Evolutionary conservation across 1,284 basidiomycete genomes (phyloP).

Genomic region (Earliella scabrosa): DNA sequence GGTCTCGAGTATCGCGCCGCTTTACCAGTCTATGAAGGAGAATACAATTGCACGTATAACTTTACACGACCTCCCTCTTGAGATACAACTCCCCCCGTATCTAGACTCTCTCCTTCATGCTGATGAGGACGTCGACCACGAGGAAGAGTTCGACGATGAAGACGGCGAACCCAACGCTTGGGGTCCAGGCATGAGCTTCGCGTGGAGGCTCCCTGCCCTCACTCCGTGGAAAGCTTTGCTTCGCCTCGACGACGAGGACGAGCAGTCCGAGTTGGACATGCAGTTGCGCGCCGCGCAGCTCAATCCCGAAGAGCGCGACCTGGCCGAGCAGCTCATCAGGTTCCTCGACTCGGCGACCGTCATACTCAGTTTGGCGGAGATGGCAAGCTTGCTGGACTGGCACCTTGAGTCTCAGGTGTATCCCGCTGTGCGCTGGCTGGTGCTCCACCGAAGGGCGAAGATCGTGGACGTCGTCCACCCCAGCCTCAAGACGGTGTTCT

Average conservation of each 20-base stretch:
- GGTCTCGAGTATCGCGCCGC: conserved; percentile 70
- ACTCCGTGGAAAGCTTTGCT: conserved; percentile 94
- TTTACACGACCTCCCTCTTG: conserved; percentile 76
- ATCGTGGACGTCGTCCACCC: conserved; percentile 86
- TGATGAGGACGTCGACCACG: conserved; percentile 51
- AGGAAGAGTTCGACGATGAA: conserved; percentile 49
- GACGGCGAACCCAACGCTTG: conserved; percentile 47
- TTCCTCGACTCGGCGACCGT: conserved; percentile 73
- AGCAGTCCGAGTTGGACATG: conserved; percentile 61
- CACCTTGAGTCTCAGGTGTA: conserved; percentile 87
- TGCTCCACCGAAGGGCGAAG: conserved; percentile 89
- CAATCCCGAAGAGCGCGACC: conserved; percentile 62
- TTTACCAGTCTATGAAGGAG: conserved; percentile 78
- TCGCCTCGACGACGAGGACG: conserved; percentile 68
- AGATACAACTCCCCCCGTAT: conserved; percentile 82
- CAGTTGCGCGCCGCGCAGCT: conserved; percentile 63
- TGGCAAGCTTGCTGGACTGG: conserved; percentile 85
- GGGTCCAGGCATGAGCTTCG: conserved; percentile 71
- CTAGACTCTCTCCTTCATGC: conserved; percentile 70
- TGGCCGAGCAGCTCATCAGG: conserved; percentile 70
- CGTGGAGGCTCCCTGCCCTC: conserved; percentile 74
- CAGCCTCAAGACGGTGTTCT: conserved; percentile 86
- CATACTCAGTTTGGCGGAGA: conserved; percentile 81
- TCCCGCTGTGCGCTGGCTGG: conserved; percentile 88
- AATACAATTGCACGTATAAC: conserved; percentile 75